phyloP scores from a whole-genome alignment of 495 filamentous ascomycete species.

The Penicillium alfredii region DNA sequence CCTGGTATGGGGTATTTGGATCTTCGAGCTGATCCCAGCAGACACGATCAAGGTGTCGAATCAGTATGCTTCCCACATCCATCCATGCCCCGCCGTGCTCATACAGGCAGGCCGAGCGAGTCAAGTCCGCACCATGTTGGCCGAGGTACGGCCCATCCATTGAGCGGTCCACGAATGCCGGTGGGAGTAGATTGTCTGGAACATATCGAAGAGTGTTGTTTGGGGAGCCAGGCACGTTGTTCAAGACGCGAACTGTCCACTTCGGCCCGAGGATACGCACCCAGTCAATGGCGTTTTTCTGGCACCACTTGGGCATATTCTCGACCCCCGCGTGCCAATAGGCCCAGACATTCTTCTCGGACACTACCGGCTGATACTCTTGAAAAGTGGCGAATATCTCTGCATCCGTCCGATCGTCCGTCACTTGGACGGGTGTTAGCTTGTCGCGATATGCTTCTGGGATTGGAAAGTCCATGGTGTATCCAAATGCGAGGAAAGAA shows the following conservation, averaged over 20 bases:
- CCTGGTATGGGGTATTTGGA: constrained; percentile 10
- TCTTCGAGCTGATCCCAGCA: constrained; percentile 17
- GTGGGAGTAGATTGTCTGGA: constrained; percentile 5
- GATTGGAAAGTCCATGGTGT: no score
- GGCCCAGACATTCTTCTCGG: constrained; percentile 26
- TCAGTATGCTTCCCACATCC: constrained; percentile 20
- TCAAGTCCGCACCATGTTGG: constrained; percentile 20
- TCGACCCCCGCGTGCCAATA: constrained; percentile 21
- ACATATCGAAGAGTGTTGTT: constrained; percentile 12
- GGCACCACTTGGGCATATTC: constrained; percentile 18
- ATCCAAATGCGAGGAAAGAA: no score
- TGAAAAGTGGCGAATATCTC: background rate
- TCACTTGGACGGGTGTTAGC: background rate
- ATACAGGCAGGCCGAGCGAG: constrained; percentile 15
- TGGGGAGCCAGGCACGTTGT: constrained; percentile 13
- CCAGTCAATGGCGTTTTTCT: constrained; percentile 23
- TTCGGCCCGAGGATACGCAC: constrained; percentile 10
- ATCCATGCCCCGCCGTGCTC: constrained; percentile 20
- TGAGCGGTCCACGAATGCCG: constrained; percentile 7
- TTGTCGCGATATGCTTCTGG: background rate
- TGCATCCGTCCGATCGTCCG: background rate
- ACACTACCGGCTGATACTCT: constrained; percentile 8
- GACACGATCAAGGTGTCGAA: constrained; percentile 15
- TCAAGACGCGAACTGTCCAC: constrained; percentile 24
- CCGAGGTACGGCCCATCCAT: constrained; percentile 16